Evolutionary conservation across 2,329 filamentous ascomycete species (phyloP).

Genomic region (Paradendryphiella salina): DNA sequence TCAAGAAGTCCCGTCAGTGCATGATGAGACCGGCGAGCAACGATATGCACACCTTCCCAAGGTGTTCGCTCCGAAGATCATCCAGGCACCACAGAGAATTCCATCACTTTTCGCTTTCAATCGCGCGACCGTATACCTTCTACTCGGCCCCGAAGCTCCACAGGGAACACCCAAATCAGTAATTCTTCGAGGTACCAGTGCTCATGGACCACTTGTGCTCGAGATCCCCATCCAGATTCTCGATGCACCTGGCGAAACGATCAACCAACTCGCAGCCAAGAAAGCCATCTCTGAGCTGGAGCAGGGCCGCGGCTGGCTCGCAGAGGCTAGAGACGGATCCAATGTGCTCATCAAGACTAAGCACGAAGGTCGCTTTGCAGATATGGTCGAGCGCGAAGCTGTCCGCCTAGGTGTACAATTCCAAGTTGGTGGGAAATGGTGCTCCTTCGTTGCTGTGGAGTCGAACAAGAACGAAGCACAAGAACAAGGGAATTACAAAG

Average conservation of each 20-base stretch:
- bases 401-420: conserved; percentile 67
- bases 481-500: conserved; percentile 10
- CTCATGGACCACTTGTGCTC: conserved; percentile 63
- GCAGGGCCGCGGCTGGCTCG: conserved; percentile 67
- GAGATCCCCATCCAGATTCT: conserved; percentile 64
- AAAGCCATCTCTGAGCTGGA: conserved; percentile 71
- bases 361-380: conserved; percentile 56
- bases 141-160: conserved; percentile 59
- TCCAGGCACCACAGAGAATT: conserved; percentile 67
- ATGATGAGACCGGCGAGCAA: conserved; percentile 35
- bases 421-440: conserved; percentile 71
- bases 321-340: conserved; percentile 46
- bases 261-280: conserved; percentile 71
- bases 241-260: conserved; percentile 54
- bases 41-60: conserved; percentile 58
- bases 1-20: conserved; percentile 33
- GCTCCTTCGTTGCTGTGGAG: conserved; percentile 71
- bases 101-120: conserved; percentile 69
- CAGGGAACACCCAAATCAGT: conserved; percentile 58
- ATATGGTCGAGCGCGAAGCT: conserved; percentile 67
- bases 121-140: conserved; percentile 66
- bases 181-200: conserved; percentile 60
- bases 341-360: conserved; percentile 46
- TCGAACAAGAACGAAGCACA: conserved; percentile 26
- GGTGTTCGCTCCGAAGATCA: conserved; percentile 58